These are phyloP conservation scores for Garcia nutans DNA, from an alignment of 345 rosid genomes.

Conservation along the genomic window DNA sequence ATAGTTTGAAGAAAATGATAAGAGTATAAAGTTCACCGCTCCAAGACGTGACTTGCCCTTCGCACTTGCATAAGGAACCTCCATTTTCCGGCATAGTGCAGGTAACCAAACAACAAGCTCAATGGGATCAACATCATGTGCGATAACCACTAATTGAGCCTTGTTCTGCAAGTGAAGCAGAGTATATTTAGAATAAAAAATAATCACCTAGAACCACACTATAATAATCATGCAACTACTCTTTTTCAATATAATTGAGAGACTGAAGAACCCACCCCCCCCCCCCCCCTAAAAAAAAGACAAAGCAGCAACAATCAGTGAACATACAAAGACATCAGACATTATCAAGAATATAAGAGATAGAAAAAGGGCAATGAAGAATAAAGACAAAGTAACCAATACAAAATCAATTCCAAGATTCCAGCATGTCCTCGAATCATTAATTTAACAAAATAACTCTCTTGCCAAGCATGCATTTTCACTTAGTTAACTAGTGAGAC, in stretches of 20 bases:
- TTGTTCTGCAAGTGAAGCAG: slow-evolving; percentile 44
- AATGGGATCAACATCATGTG: slow-evolving; percentile 84
- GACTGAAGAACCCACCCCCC: background rate
- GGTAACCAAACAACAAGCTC: slow-evolving; percentile 89
- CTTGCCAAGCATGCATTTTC: background rate
- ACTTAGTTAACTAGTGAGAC: background rate
- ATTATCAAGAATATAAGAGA: background rate
- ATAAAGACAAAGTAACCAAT: background rate
- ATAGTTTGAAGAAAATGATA: too few relatives aligned
- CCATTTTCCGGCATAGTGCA: slow-evolving; percentile 82
- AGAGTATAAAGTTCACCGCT: slow-evolving; percentile 36
- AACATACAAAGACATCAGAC: background rate
- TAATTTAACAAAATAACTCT: background rate
- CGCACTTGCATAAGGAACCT: slow-evolving; percentile 78
- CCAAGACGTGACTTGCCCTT: slow-evolving; percentile 79
- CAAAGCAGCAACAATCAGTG: background rate
- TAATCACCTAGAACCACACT: too few relatives aligned
- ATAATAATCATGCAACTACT: background rate
- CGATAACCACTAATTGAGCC: slow-evolving; percentile 74
- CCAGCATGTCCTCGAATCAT: background rate
- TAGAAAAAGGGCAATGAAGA: too few relatives aligned
- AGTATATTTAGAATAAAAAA: background rate
- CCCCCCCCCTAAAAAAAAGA: background rate
- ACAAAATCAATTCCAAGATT: background rate
- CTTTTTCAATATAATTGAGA: background rate